phyloP scores from a whole-genome alignment of 2,329 filamentous ascomycete species.

The Pezicula radicicola region DNA sequence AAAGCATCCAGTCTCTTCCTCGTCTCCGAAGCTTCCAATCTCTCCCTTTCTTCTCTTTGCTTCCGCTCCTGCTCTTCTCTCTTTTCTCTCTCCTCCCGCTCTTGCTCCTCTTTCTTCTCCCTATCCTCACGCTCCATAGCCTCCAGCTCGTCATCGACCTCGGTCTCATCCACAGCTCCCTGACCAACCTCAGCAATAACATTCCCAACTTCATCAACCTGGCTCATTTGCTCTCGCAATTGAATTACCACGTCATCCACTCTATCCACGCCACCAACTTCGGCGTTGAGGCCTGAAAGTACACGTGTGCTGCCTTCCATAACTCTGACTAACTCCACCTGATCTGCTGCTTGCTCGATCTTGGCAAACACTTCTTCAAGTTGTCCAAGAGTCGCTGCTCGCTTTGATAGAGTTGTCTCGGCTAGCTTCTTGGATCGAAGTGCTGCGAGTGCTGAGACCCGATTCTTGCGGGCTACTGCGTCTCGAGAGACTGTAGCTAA shows the following conservation, averaged over 20 bases:
- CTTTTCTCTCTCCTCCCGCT: conserved; percentile 37
- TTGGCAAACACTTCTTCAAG: conserved; percentile 80
- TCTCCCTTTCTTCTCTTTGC: conserved; percentile 23
- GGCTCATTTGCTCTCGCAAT: conserved; percentile 75
- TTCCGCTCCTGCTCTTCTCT: conserved; percentile 30
- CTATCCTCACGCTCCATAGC: conserved; percentile 57
- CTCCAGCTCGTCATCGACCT: conserved; percentile 85
- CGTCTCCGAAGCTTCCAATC: conserved; percentile 25
- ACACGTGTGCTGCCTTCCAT: conserved; percentile 78
- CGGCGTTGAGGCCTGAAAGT: conserved; percentile 68
- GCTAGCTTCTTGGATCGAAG: conserved; percentile 80
- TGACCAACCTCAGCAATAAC: conserved; percentile 64
- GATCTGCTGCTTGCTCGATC: conserved; percentile 81
- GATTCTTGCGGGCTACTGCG: conserved; percentile 71
- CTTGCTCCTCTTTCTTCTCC: conserved; percentile 40
- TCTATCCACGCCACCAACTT: conserved; percentile 72
- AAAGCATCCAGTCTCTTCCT: conserved; percentile 24
- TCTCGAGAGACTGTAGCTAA: conserved; percentile 64
- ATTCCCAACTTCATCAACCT: conserved; percentile 77
- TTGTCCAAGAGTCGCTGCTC: conserved; percentile 72
- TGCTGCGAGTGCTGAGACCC: conserved; percentile 70
- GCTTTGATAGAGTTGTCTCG: conserved; percentile 68
- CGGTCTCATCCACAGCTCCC: conserved; percentile 68
- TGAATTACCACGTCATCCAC: conserved; percentile 75
- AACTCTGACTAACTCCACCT: conserved; percentile 77